Base-by-base conservation (phyloP, 345 rosid species). In the Fremontodendron californicum region DNA sequence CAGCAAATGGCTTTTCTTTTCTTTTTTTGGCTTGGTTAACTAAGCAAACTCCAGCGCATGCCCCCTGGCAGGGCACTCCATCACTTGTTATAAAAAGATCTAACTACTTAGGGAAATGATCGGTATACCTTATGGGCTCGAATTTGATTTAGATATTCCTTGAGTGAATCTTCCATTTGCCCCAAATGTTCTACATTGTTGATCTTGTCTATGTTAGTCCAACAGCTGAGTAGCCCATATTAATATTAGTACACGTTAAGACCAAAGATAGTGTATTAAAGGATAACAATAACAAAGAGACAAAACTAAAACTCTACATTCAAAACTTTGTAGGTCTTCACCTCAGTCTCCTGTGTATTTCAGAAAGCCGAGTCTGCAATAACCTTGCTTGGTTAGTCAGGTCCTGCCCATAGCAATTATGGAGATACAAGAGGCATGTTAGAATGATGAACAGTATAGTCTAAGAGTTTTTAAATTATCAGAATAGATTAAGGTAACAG, bases 151-250 rank as follows among this genome's bases (percentile, higher is more conserved):
- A 92, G 89, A 2, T 89, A 86, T 66, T 90, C 91, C 73, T 85
- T 82, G 77, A 90, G 82, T 21, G 90, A 83, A 76, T 82, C 85
- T 74, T 92, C 92, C 67, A 90, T 78, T 78, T 90, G 94, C 68
- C 86, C 89, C 80, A 90, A 78, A 77, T 83, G 88, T 65, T 92
- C 92, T 42, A 90, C 39, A 57, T 73, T 90, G 83, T 81, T 86
- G 78, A 87, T 84, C 87, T 89, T 87, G 73, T 90, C 88, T 1
- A 80, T 82, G 65, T 89, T 85, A 27, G 85, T 84, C 96, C 96
- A 92, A 77, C 80, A 87, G 80, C 96, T 92, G n/a, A n/a, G 85
- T 70, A 80, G 74, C 65, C 67, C 80, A 81, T 71, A 46, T 43
- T 9, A 68, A 43, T 74, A 33, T 79, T 76, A 60, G 76, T 27